Conservation (phyloP, 169 alveolate genomes). For the Hepatocystis sp. region DNA sequence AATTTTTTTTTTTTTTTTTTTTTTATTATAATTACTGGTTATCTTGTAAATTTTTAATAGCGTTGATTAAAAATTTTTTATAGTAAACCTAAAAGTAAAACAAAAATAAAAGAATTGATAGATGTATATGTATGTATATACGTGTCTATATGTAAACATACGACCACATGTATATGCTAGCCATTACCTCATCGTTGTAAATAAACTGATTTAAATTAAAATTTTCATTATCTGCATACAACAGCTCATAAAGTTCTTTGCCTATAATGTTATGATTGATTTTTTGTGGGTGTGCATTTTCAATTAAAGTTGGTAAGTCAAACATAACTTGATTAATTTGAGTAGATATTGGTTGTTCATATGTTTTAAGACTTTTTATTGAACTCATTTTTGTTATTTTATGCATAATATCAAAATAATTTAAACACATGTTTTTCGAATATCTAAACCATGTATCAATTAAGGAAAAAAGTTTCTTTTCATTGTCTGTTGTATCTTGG, state of each 20-base stretch:
- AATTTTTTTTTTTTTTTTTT: too few species aligned
- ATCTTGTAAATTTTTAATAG: constrained; percentile 59
- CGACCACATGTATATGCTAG: too few species aligned
- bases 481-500: constrained; percentile 52
- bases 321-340: constrained; percentile 74
- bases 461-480: constrained; percentile 42
- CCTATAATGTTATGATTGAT: constrained; percentile 38
- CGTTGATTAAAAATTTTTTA: constrained; percentile 47
- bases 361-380: constrained; percentile 54
- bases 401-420: constrained; percentile 70
- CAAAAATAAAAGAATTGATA: neutral
- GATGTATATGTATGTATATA: neutral
- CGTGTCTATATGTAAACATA: too few species aligned
- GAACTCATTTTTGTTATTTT: constrained; percentile 68
- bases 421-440: constrained; percentile 64
- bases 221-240: constrained; percentile 3
- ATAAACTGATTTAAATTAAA: constrained; percentile 36
- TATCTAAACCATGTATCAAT: constrained; percentile 70
- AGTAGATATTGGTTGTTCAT: constrained; percentile 68
- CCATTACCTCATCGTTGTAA: constrained; percentile 73
- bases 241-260: constrained; percentile 9
- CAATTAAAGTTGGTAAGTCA: constrained; percentile 58
- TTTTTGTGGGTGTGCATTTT: constrained; percentile 30
- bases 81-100: constrained; percentile 47
- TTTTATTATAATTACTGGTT: constrained; percentile 59